These are phyloP conservation scores for Penicillium malachiteum DNA, from an alignment of 495 filamentous ascomycete genomes.

Conservation along the genomic window DNA sequence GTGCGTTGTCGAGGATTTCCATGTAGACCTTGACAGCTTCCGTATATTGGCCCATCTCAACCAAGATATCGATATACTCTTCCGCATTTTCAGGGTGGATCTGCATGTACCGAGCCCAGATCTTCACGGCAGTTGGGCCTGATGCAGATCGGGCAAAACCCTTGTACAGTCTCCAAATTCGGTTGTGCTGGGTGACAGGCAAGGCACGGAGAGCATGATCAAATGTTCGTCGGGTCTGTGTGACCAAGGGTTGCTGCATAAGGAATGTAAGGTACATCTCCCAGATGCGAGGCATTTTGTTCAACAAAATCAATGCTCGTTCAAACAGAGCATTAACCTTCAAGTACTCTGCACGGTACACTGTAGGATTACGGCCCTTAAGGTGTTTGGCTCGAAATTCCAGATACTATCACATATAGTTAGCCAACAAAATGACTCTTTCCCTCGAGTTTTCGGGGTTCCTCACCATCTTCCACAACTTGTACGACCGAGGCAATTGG, in stretches of 20 bases:
- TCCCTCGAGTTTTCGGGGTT: not conserved
- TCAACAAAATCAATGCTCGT: conserved; percentile 86
- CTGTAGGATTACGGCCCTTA: conserved; percentile 77
- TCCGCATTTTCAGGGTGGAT: conserved; percentile 95
- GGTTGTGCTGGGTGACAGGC: conserved; percentile 95
- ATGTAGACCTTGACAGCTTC: conserved; percentile 94
- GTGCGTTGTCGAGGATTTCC: conserved; percentile 87
- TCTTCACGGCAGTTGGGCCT: conserved; percentile 85
- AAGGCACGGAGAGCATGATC: conserved; percentile 91
- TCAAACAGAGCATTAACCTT: conserved; percentile 98
- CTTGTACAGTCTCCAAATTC: conserved; percentile 91
- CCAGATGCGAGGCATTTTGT: conserved; percentile 99
- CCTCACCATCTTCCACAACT: conserved; percentile 94
- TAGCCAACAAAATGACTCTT: conserved; percentile 10
- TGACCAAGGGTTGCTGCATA: conserved; percentile 86
- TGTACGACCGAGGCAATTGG: conserved; percentile 90
- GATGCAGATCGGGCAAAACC: conserved; percentile 92
- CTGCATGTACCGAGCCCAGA: conserved; percentile 97
- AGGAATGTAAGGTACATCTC: conserved; percentile 95
- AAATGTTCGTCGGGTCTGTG: conserved; percentile 86
- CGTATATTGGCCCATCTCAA: conserved; percentile 80
- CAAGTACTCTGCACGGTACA: conserved; percentile 75
- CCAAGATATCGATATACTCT: conserved; percentile 86
- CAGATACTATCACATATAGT: conserved; percentile 63
- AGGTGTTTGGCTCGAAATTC: conserved; percentile 82